These are phyloP conservation scores for Cucurbita maxima DNA, from an alignment of 306 rosid genomes.

Conservation along the genomic window DNA sequence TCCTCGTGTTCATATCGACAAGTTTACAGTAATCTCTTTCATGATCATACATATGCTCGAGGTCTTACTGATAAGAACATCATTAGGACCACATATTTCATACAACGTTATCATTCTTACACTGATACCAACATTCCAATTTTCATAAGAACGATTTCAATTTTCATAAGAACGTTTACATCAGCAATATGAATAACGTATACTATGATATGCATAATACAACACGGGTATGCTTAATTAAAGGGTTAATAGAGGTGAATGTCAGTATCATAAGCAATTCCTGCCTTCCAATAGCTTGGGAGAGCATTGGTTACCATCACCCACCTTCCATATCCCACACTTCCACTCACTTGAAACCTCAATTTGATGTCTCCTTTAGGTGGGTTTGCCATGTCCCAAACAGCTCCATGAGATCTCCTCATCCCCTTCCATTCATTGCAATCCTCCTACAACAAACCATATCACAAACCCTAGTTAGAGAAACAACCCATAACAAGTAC, in stretches of 20 bases:
- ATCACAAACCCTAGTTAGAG: background rate
- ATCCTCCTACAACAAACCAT: conserved; percentile 34
- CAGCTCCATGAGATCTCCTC: conserved; percentile 54
- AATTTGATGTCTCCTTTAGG: conserved; percentile 32
- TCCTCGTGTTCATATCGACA: too few species aligned
- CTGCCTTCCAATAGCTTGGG: conserved; percentile 56
- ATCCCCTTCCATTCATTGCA: conserved; percentile 43
- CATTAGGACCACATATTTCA: too few species aligned
- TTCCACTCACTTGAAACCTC: conserved; percentile 54
- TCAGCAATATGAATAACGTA: too few species aligned
- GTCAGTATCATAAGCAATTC: conserved; percentile 41
- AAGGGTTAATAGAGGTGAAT: conserved; percentile 31
- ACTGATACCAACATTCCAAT: too few species aligned
- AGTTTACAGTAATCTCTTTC: too few species aligned
- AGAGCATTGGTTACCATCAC: conserved; percentile 33
- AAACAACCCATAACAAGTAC: background rate
- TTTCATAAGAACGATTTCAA: too few species aligned
- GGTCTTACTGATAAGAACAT: too few species aligned
- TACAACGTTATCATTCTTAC: too few species aligned
- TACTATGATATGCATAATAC: too few species aligned
- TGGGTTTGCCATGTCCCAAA: conserved; percentile 48
- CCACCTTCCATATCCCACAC: conserved; percentile 27
- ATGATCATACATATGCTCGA: too few species aligned
- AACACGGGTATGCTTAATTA: too few species aligned
- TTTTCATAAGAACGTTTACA: too few species aligned